Percentiles rank a stretch among this genome's conserved stretches.
These are phyloP conservation scores for Penicillium italicum DNA, from an alignment of 2,329 filamentous ascomycete genomes.

Conservation along the genomic window DNA sequence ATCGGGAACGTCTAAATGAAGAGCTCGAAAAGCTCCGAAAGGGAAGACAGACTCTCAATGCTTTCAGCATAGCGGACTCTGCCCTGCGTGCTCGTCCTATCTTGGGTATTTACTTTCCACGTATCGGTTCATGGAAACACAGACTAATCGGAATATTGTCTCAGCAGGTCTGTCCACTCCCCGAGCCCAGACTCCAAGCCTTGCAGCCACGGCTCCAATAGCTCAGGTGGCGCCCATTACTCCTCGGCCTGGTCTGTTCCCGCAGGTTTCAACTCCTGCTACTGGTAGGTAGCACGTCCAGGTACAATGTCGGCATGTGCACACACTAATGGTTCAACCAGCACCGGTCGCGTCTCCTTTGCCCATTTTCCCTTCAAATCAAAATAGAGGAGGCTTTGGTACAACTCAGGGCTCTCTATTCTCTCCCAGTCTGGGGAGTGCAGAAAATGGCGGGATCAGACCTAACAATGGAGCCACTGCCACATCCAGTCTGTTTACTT, in stretches of 20 bases:
- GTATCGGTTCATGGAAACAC: not conserved
- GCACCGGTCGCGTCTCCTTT: not conserved
- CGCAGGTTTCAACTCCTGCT: not conserved
- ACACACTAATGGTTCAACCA: not conserved
- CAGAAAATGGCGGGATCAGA: not conserved
- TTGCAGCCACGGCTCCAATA: not conserved
- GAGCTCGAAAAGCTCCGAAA: constrained; percentile 21
- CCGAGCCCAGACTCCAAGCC: not conserved
- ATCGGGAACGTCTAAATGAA: constrained; percentile 11
- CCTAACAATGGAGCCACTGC: not conserved
- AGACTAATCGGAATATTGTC: not conserved
- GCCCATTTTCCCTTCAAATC: not conserved
- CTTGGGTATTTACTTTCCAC: not conserved
- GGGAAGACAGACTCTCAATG: not conserved
- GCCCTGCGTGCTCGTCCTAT: not conserved
- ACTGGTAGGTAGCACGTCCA: not conserved
- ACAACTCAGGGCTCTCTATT: not conserved
- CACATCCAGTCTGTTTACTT: not conserved
- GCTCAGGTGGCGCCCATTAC: not conserved
- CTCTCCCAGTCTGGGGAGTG: not conserved
- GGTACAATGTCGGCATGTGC: not conserved
- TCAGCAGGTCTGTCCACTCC: not conserved
- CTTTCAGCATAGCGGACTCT: not conserved
- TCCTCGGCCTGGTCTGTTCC: not conserved
- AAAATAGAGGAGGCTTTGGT: not conserved